Evolutionary conservation across 805 yeast species (phyloP), one percentile per base, ranked within the genome.

Genomic region (Pichia phayaonensis): DNA sequence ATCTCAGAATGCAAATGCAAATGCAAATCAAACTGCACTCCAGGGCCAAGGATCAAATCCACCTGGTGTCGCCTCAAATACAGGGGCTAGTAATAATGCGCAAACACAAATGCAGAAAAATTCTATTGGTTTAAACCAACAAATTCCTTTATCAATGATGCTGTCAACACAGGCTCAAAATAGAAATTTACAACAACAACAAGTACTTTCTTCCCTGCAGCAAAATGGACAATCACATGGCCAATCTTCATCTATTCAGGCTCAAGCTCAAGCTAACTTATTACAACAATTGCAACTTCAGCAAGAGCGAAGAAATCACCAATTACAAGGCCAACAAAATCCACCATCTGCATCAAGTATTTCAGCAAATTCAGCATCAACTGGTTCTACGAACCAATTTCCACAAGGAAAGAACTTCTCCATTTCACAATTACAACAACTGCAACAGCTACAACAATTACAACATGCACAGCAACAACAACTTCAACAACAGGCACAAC

Each of bases 121-220:
- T 36, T 46, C 58, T 8, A 36, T 13, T 31, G 50, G 51, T 20
- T 44, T 46, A 8, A 58, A 54, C 27, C 61, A 57, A 18, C 60
- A 58, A 15, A 39, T 59, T 24, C 64, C 64, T 1, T 41, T 63
- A 26, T 62, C 65, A 16, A 57, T 63, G 62, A 58, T 66, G 65
- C 59, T 66, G 61, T 66, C 71, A 16, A 70, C 70, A 1, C 70
- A 65, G 50, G 45, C 61, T 12, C 69, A 65, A 49, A 64, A 61
- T 49, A 54, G 69, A 46, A 56, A 60, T 16, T 48, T 64, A 20
- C 68, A 64, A 44, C 69, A 63, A 40, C 62, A 55, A 44, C 52
- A 46, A 29, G 54, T 49, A 26, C 56, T 54, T 44, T 46, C 45
- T 24, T 40, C 18, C 8, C 18, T 21, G n/a, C 50, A 34, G 22